Evolutionary conservation across 2,329 filamentous ascomycete genomes (phyloP).

Genomic region (Cladobotryum protrusum): DNA sequence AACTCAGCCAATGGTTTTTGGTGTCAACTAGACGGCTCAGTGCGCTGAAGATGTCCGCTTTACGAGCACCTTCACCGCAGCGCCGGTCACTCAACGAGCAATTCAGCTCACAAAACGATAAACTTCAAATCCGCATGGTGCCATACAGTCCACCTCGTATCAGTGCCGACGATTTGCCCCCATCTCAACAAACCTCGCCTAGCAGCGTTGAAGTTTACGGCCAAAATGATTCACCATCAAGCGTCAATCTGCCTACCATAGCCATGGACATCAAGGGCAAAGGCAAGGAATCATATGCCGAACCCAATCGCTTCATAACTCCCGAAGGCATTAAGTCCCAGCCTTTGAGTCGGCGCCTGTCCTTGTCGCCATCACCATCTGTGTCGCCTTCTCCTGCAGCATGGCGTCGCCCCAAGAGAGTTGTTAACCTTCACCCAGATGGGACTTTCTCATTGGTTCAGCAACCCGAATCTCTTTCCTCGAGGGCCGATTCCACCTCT

Average conservation of each 20-base stretch:
- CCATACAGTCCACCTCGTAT: conserved; percentile 33
- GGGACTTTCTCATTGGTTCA: conserved; percentile 51
- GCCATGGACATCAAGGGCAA: neutral
- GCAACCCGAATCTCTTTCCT: conserved; percentile 25
- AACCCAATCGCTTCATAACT: neutral
- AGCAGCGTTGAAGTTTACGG: conserved; percentile 6
- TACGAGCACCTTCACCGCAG: conserved; percentile 24
- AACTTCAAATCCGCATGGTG: conserved; percentile 32
- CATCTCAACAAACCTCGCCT: conserved; percentile 10
- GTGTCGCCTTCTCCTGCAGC: conserved; percentile 22
- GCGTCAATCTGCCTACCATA: neutral
- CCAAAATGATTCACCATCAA: conserved; percentile 2
- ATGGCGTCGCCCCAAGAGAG: conserved; percentile 23
- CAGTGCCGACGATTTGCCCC: conserved; percentile 24
- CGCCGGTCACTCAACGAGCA: conserved; percentile 24
- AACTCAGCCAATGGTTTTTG: too few relatives aligned
- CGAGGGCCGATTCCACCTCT: conserved; percentile 25
- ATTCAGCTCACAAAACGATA: conserved; percentile 23
- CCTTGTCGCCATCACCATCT: conserved; percentile 11
- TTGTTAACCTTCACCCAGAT: conserved; percentile 48
- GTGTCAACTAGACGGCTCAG: conserved; percentile 18
- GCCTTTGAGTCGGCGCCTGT: conserved; percentile 4
- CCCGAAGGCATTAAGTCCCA: conserved; percentile 2
- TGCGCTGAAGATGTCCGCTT: conserved; percentile 29
- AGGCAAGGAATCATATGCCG: conserved; percentile 2